These are phyloP conservation scores for Yamadazyma laniorum DNA, from an alignment of 805 yeast species.

Conservation along the genomic window DNA sequence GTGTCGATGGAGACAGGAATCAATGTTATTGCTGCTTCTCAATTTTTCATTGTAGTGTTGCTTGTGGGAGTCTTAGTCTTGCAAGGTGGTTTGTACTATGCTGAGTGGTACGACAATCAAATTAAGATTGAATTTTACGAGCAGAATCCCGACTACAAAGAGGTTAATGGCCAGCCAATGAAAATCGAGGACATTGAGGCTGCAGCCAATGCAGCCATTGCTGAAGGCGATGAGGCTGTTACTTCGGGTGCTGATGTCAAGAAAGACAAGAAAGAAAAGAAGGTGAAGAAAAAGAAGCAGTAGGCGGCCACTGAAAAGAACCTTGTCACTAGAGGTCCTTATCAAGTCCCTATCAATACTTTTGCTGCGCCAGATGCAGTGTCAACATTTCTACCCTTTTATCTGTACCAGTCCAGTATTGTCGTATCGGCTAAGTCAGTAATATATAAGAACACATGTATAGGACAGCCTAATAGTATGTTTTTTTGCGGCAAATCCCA, in stretches of 20 bases:
- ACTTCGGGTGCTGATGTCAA: conserved; percentile 11
- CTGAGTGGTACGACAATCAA: conserved; percentile 55
- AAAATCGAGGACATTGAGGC: conserved; percentile 16
- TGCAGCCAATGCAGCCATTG: conserved; percentile 3
- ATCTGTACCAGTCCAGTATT: too few species aligned
- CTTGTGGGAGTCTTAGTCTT: conserved; percentile 77
- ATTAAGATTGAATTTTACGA: conserved; percentile 32
- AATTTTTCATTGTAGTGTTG: conserved; percentile 68
- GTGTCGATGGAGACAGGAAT: conserved; percentile 83
- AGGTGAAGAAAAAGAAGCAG: conserved; percentile 15
- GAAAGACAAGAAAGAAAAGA: conserved; percentile 17
- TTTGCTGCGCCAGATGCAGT: too few species aligned
- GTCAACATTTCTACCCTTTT: too few species aligned
- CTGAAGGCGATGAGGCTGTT: conserved; percentile 12
- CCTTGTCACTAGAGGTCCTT: too few species aligned
- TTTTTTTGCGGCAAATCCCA: too few species aligned
- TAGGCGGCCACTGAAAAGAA: too few species aligned
- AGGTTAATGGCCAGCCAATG: conserved; percentile 14
- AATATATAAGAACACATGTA: too few species aligned
- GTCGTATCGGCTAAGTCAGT: too few species aligned
- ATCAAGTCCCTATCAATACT: too few species aligned
- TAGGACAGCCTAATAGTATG: too few species aligned
- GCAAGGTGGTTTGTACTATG: conserved; percentile 89
- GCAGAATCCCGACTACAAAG: conserved; percentile 23
- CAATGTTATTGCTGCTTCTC: conserved; percentile 88